Conservation (phyloP, 2,329 filamentous ascomycete genomes). For the Chaetomiaceae sp. region DNA sequence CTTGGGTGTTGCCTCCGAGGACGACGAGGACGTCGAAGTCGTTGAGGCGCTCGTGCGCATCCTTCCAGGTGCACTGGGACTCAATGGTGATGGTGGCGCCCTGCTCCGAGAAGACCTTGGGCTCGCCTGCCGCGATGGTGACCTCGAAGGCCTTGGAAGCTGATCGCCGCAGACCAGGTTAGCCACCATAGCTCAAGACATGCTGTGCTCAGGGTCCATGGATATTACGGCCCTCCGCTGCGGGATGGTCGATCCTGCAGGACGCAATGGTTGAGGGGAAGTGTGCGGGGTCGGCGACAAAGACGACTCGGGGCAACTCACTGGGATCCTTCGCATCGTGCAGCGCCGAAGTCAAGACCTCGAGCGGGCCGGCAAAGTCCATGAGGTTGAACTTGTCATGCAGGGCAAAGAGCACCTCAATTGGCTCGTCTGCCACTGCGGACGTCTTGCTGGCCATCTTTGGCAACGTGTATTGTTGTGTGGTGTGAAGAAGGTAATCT, state of each 20-base stretch:
- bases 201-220: neutral
- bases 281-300: slow-evolving; percentile 10
- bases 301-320: slow-evolving; percentile 33
- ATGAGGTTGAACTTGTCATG: slow-evolving; percentile 57
- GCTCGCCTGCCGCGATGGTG: slow-evolving; percentile 50
- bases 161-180: slow-evolving; percentile 27
- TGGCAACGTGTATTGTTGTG: slow-evolving; percentile 15
- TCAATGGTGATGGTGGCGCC: slow-evolving; percentile 65
- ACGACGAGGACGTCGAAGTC: slow-evolving; percentile 79
- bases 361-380: slow-evolving; percentile 53
- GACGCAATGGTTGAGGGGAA: neutral
- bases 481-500: neutral
- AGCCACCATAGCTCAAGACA: slow-evolving; percentile 7
- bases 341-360: slow-evolving; percentile 47
- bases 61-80: slow-evolving; percentile 72
- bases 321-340: slow-evolving; percentile 51
- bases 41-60: slow-evolving; percentile 67
- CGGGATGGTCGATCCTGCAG: too few relatives aligned
- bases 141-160: slow-evolving; percentile 55
- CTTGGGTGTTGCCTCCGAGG: slow-evolving; percentile 64
- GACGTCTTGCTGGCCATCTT: slow-evolving; percentile 57
- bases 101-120: slow-evolving; percentile 54
- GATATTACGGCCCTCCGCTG: neutral
- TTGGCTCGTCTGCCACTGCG: slow-evolving; percentile 55
- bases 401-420: slow-evolving; percentile 57